Conservation (phyloP, 352 stramenopile genomes). For the Pythium pyrilobum region DNA sequence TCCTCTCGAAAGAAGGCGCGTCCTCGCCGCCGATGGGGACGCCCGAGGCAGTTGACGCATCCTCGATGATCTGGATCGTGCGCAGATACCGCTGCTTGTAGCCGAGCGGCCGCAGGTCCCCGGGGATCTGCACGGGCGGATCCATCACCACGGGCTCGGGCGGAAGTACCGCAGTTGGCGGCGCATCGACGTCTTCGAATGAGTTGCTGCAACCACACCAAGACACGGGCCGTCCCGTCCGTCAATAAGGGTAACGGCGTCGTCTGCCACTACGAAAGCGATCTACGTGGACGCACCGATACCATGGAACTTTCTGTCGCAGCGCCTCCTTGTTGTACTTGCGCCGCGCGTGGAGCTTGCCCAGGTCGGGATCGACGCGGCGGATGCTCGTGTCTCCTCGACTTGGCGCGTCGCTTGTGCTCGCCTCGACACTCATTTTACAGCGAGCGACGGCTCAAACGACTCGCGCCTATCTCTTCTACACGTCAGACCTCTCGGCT, state of each 20-base stretch:
- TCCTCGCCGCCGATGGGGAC: neutral
- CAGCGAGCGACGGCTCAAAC: neutral
- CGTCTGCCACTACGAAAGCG: neutral
- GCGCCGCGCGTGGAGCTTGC: slow-evolving; percentile 13
- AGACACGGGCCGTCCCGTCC: neutral
- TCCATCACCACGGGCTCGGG: slow-evolving; percentile 37
- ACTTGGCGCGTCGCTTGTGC: neutral
- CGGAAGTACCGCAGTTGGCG: slow-evolving; percentile 32
- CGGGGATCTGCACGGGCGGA: slow-evolving; percentile 45
- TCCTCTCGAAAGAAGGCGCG: slow-evolving; percentile 9
- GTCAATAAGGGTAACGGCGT: neutral
- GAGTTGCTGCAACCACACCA: slow-evolving; percentile 40
- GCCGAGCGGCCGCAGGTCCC: slow-evolving; percentile 43
- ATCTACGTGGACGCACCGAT: slow-evolving; percentile 32
- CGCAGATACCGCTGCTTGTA: slow-evolving; percentile 45
- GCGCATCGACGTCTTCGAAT: slow-evolving; percentile 32
- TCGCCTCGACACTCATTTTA: neutral
- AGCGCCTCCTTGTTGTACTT: slow-evolving; percentile 18
- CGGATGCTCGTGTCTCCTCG: slow-evolving; percentile 2
- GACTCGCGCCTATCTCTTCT: no score
- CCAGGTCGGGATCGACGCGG: slow-evolving; percentile 10
- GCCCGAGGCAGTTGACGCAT: neutral
- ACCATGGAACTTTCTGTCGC: slow-evolving; percentile 50
- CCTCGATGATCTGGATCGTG: slow-evolving; percentile 53
- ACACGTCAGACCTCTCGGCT: no score